Percentiles rank a stretch among this genome's conserved stretches.
These are phyloP conservation scores for Pichia sp. DNA, from an alignment of 1,139 yeast genomes.

Conservation along the genomic window DNA sequence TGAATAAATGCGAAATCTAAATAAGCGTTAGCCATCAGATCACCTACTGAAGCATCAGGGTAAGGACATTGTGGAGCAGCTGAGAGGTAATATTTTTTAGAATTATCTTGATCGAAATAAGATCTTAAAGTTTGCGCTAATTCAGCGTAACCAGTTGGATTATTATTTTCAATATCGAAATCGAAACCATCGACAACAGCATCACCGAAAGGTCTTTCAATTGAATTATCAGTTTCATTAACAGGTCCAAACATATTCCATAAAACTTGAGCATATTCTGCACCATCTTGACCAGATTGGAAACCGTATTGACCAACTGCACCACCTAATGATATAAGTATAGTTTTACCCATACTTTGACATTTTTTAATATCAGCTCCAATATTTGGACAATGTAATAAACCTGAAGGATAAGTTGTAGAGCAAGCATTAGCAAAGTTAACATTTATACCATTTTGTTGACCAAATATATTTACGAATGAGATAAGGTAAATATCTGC, in stretches of 20 bases:
- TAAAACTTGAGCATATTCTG: conserved; percentile 60
- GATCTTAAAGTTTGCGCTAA: conserved; percentile 54
- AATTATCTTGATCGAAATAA: conserved; percentile 43
- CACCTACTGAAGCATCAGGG: conserved; percentile 83
- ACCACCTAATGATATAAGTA: conserved; percentile 83
- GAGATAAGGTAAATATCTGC: conserved; percentile 71
- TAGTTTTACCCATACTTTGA: conserved; percentile 69
- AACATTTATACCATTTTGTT: conserved; percentile 37
- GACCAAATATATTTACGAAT: conserved; percentile 59
- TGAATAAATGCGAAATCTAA: conserved; percentile 87
- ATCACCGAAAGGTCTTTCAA: conserved; percentile 66
- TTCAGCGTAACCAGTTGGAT: conserved; percentile 51
- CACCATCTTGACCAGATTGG: conserved; percentile 52
- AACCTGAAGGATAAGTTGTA: conserved; percentile 45
- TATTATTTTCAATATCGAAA: conserved; percentile 56
- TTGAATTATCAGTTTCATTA: conserved; percentile 54
- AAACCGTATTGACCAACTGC: conserved; percentile 78
- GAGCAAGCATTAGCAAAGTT: conserved; percentile 69
- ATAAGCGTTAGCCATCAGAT: conserved; percentile 49
- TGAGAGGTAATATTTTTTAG: conserved; percentile 65
- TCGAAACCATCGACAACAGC: conserved; percentile 69
- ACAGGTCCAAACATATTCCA: conserved; percentile 91
- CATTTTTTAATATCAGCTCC: conserved; percentile 79
- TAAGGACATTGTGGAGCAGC: conserved; percentile 96
- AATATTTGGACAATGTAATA: conserved; percentile 52